Evolutionary conservation across 768 basidiomycete species (phyloP), one percentile per base, ranked within the genome.

Genomic region (Coprinopsis sp.): DNA sequence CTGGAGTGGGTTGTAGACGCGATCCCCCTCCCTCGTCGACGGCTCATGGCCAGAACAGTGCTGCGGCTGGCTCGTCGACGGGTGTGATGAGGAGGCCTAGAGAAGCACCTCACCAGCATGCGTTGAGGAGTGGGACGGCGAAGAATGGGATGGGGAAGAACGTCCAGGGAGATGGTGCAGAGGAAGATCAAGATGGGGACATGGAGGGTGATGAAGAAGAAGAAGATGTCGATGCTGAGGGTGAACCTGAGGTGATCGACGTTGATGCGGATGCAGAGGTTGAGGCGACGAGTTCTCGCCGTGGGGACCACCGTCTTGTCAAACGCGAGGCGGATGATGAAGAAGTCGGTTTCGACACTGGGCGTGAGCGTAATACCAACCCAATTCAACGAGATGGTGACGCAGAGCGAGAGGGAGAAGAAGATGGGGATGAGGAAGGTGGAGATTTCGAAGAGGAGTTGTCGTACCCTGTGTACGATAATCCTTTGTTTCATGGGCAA

Each of bases 211-310:
- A 39, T 23, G 39, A 21, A 10, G 46, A 47, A 18, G 57, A 56
- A 14, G 55, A 56, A 18, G 38, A 23, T 6, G 16, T 19, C 8
- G 38, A 31, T 31, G 30, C 8, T 8, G 30, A 31, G 8, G 30
- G 23, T 6, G 38, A 39, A n/a, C n/a, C n/a, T n/a, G n/a, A n/a
- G n/a, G n/a, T n/a, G 21, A 23, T 22, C 19, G 58, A 61, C 36
- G 51, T 54, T 24, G 62, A 65, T 38, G 49, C 54, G 38, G 60
- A 62, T 7, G 57, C 66, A 27, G 60, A 59, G 16, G 7, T 23
- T 24, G 44, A 22, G 51, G 40, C 28, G 52, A 47, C 8, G 43
- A 41, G 11, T 18, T 37, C 11, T 37, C 7, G 7, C 19, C 38
- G 38, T 22, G 6, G 38, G 18, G 38, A 11, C 6, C 6, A 23